Base-by-base conservation (phyloP, 768 basidiomycete genomes). In the Suillus lakei region DNA sequence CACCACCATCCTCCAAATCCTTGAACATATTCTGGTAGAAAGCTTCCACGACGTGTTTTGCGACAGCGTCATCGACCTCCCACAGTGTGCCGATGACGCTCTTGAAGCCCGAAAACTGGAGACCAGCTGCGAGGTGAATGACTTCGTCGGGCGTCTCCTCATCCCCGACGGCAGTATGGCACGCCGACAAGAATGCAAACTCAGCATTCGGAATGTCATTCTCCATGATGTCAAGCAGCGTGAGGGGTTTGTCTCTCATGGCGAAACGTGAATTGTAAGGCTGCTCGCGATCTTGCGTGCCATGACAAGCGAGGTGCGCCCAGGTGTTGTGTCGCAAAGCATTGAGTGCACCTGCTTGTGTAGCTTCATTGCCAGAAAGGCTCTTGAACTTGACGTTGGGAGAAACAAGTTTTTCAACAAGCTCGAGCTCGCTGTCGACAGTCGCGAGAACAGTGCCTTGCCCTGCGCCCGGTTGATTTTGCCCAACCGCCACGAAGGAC, bases 61-160 rank as follows among this genome's bases (percentile, higher is more conserved):
- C 65, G 15, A 62, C 51, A 21, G 34, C 39, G 21, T 62, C 65
- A 5, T 38, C 43, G 18, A 66, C 53, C 18, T 59, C 66, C 73
- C 73, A 74, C 66, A 72, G 62, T 10, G 72, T 73, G 36, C 64
- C 72, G 15, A 73, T 48, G 15, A 72, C 72, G 44, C 72, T 69
- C 41, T 61, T 69, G 46, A 63, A 73, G 1, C 72, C 72, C 6
- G 67, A 63, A n/a, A 68, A 63, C 26, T 70, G 63, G 67, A 73
- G 51, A 13, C 70, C 72, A 16, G 72, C 68, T 18, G 72, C 70
- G 10, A 73, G 63, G 54, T 74, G 73, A 7, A 73, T 55, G 4
- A 61, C 60, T 46, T 74, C 73, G 30, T 71, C 70, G 2, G 67
- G 69, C 0, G 62, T 65, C 34, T 43, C 53, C 12, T 39, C 28